Evolutionary conservation across 2,329 filamentous ascomycete species (phyloP).

Genomic region (Pseudogymnoascus sp.): DNA sequence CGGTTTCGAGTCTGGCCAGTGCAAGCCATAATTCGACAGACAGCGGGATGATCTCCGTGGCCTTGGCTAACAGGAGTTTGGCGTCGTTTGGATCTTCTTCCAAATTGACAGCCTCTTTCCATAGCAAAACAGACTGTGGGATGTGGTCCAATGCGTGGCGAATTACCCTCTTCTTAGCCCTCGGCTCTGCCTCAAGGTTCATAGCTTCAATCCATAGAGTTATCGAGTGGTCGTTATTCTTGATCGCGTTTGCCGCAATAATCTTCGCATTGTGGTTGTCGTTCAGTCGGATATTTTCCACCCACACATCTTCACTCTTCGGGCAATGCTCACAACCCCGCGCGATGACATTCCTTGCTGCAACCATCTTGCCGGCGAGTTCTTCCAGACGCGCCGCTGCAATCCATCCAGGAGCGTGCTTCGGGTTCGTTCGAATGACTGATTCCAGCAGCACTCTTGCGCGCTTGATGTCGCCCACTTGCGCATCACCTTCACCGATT

Average conservation of each 20-base stretch:
- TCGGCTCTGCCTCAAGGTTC: slow-evolving; percentile 73
- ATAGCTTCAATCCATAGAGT: slow-evolving; percentile 93
- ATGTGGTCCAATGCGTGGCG: slow-evolving; percentile 87
- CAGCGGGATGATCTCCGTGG: slow-evolving; percentile 87
- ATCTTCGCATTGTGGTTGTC: slow-evolving; percentile 90
- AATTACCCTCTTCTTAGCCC: slow-evolving; percentile 86
- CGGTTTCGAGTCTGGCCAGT: slow-evolving; percentile 77
- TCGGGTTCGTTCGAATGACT: slow-evolving; percentile 93
- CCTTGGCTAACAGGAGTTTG: slow-evolving; percentile 80
- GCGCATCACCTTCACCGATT: slow-evolving; percentile 67
- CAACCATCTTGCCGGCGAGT: slow-evolving; percentile 81
- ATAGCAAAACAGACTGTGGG: slow-evolving; percentile 89
- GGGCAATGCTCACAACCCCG: slow-evolving; percentile 86
- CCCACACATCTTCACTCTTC: slow-evolving; percentile 89
- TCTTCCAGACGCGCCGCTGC: slow-evolving; percentile 89
- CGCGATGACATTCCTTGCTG: slow-evolving; percentile 79
- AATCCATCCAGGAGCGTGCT: slow-evolving; percentile 92
- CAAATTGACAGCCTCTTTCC: slow-evolving; percentile 94
- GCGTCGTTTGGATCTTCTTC: slow-evolving; percentile 88
- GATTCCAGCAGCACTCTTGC: slow-evolving; percentile 89
- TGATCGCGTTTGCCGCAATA: slow-evolving; percentile 87
- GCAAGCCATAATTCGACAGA: slow-evolving; percentile 95
- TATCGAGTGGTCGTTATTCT: slow-evolving; percentile 82
- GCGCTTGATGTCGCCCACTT: slow-evolving; percentile 91
- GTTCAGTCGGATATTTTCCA: slow-evolving; percentile 91